Percentiles rank a stretch among this genome's conserved stretches.
phyloP scores from a whole-genome alignment of 192 early-diverging fungal species.

The Chytriomyces sp. region DNA sequence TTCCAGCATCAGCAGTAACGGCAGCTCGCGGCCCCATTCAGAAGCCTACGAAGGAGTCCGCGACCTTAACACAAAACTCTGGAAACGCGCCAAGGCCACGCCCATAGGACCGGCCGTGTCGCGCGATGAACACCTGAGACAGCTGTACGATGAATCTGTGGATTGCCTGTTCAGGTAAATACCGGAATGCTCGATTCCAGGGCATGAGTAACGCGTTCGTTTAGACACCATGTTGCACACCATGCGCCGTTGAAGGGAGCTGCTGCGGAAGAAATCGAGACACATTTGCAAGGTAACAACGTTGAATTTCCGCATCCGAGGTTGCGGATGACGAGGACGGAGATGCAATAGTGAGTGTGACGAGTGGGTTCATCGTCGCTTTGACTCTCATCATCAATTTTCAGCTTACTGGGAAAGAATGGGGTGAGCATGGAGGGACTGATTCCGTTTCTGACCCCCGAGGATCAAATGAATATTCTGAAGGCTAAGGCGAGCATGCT shows the following conservation, averaged over 20 bases:
- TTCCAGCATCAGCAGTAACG: slow-evolving; percentile 12
- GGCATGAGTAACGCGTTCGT: too few species aligned
- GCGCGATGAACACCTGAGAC: slow-evolving; percentile 3
- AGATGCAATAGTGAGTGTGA: not conserved
- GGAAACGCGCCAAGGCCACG: not conserved
- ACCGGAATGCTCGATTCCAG: not conserved
- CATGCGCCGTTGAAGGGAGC: slow-evolving; percentile 5
- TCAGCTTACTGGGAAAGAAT: not conserved
- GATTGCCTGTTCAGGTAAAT: slow-evolving; percentile 28
- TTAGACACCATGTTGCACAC: slow-evolving; percentile 20
- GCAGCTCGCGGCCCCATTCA: slow-evolving; percentile 20
- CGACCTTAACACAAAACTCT: slow-evolving; percentile 26
- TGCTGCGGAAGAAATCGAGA: not conserved
- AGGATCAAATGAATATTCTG: slow-evolving; percentile 24
- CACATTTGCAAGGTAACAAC: slow-evolving; percentile 6
- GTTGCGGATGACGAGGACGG: not conserved
- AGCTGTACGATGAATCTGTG: slow-evolving; percentile 20
- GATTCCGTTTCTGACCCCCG: slow-evolving; percentile 18
- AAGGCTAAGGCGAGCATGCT: slow-evolving; percentile 8
- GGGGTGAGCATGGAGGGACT: slow-evolving; percentile 15
- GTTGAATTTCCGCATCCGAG: slow-evolving; percentile 24
- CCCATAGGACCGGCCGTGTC: not conserved
- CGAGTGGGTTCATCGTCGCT: not conserved
- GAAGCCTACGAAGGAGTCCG: slow-evolving; percentile 29
- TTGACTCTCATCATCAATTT: too few species aligned